Conservation (phyloP, 1,284 basidiomycete genomes). For the Coniferiporia sulphurascens region DNA sequence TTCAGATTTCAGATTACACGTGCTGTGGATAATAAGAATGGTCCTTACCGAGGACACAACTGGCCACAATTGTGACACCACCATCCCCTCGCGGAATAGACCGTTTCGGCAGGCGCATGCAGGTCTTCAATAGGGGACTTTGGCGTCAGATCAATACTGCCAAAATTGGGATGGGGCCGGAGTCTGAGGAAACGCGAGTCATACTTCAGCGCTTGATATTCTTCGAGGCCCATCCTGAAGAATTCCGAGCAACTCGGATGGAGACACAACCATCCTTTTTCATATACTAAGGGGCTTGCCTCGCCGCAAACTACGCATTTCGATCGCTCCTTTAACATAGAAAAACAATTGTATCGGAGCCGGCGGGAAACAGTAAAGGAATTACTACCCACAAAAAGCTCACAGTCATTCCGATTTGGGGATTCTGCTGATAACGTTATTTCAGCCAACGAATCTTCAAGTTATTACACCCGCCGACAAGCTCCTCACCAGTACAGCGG, state of each 20-base stretch:
- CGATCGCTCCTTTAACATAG: background rate
- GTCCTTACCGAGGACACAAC: conserved; percentile 59
- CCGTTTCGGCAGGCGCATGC: conserved; percentile 38
- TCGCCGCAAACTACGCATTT: conserved; percentile 29
- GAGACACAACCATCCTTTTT: conserved; percentile 57
- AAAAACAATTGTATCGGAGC: background rate
- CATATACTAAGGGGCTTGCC: conserved; percentile 50
- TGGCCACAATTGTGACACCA: conserved; percentile 65
- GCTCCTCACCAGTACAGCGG: too few relatives aligned
- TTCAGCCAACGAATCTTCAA: too few relatives aligned
- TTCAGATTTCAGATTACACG: background rate
- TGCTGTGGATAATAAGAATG: too few relatives aligned
- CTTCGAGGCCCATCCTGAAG: conserved; percentile 37
- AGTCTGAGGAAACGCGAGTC: conserved; percentile 42
- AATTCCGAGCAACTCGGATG: conserved; percentile 50
- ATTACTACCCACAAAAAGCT: too few relatives aligned
- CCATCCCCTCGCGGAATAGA: conserved; percentile 59
- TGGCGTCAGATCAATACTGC: conserved; percentile 30
- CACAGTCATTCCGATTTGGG: too few relatives aligned
- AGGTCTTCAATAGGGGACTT: conserved; percentile 28
- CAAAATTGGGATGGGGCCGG: conserved; percentile 20
- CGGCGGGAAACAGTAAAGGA: too few relatives aligned
- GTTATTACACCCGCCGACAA: too few relatives aligned
- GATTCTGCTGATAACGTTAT: too few relatives aligned
- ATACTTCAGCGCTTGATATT: conserved; percentile 32